Percentiles rank a stretch among this genome's conserved stretches.
Conservation (phyloP, 768 basidiomycete genomes). For the Pleurotus tuoliensis region DNA sequence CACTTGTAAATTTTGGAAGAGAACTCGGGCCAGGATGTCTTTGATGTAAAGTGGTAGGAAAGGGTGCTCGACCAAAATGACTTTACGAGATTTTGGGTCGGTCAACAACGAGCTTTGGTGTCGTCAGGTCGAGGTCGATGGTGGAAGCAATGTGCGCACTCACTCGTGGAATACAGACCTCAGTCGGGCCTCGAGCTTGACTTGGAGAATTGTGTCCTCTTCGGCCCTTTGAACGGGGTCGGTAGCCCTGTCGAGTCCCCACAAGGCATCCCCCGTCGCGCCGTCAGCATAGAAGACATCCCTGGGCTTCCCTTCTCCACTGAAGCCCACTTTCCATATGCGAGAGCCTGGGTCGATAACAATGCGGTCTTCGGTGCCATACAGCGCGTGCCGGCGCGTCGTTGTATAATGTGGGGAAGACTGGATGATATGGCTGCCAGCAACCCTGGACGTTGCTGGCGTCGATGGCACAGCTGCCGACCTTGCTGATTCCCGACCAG, state of each 20-base stretch:
- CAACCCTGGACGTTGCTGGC: slow-evolving; percentile 52
- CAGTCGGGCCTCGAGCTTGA: slow-evolving; percentile 63
- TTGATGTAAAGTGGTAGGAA: slow-evolving; percentile 84
- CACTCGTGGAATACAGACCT: slow-evolving; percentile 85
- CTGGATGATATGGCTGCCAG: slow-evolving; percentile 46
- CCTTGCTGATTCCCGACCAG: slow-evolving; percentile 27
- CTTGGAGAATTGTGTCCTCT: slow-evolving; percentile 68
- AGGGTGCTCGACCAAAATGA: slow-evolving; percentile 90
- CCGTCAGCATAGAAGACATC: slow-evolving; percentile 72
- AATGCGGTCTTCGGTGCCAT: slow-evolving; percentile 94
- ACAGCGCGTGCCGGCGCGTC: slow-evolving; percentile 86
- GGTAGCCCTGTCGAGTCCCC: slow-evolving; percentile 55
- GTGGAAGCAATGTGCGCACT: slow-evolving; percentile 22
- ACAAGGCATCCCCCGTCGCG: slow-evolving; percentile 42
- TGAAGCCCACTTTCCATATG: slow-evolving; percentile 97
- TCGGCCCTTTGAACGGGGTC: slow-evolving; percentile 61
- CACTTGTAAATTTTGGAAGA: slow-evolving; percentile 91
- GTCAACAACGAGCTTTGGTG: slow-evolving; percentile 76
- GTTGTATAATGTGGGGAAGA: slow-evolving; percentile 83
- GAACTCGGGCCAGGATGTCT: slow-evolving; percentile 76
- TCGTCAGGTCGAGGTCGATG: background rate
- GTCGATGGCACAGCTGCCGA: slow-evolving; percentile 40
- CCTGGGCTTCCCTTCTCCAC: slow-evolving; percentile 88
- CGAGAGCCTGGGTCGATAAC: slow-evolving; percentile 93
- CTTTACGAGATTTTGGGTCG: slow-evolving; percentile 93